Evolutionary conservation across 1,284 basidiomycete genomes (phyloP).

Genomic region (Malassezia cuniculi): DNA sequence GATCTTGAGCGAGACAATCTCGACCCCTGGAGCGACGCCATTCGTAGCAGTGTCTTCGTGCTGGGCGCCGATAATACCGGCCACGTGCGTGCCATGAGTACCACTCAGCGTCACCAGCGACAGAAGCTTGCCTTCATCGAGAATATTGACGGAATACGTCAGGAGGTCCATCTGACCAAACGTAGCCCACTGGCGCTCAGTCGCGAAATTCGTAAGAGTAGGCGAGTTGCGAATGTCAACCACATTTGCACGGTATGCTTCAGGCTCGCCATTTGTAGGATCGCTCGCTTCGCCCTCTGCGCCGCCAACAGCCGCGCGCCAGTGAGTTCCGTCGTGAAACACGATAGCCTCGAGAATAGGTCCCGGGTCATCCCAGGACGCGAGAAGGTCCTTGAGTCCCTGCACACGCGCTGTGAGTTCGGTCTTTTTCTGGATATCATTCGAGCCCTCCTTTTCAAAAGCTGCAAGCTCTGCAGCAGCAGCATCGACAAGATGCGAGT

Average conservation of each 20-base stretch:
- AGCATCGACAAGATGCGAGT: constrained; percentile 28
- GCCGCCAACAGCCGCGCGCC: constrained; percentile 43
- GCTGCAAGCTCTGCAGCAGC: constrained; percentile 29
- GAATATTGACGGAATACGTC: constrained; percentile 44
- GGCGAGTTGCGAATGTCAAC: constrained; percentile 31
- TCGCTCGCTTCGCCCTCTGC: constrained; percentile 40
- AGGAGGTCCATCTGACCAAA: constrained; percentile 43
- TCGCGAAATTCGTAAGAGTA: constrained; percentile 41
- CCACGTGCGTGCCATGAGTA: constrained; percentile 45
- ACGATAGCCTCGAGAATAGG: constrained; percentile 43
- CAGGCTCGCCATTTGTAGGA: constrained; percentile 25
- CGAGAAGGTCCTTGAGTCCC: constrained; percentile 35
- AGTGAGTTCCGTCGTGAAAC: constrained; percentile 44
- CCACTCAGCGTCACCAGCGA: constrained; percentile 42
- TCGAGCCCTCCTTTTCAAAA: constrained; percentile 17
- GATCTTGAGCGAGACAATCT: constrained; percentile 42
- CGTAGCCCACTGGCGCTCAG: constrained; percentile 36
- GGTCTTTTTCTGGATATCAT: constrained; percentile 20
- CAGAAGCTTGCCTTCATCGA: constrained; percentile 28
- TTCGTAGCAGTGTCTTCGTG: constrained; percentile 36
- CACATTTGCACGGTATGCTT: constrained; percentile 15
- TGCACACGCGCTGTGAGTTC: constrained; percentile 39
- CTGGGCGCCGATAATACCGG: constrained; percentile 42
- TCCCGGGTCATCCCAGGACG: constrained; percentile 37
- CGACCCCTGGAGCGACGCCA: constrained; percentile 43